Base-by-base conservation (phyloP, 2,329 filamentous ascomycete species). In the Simplicillium sp. region DNA sequence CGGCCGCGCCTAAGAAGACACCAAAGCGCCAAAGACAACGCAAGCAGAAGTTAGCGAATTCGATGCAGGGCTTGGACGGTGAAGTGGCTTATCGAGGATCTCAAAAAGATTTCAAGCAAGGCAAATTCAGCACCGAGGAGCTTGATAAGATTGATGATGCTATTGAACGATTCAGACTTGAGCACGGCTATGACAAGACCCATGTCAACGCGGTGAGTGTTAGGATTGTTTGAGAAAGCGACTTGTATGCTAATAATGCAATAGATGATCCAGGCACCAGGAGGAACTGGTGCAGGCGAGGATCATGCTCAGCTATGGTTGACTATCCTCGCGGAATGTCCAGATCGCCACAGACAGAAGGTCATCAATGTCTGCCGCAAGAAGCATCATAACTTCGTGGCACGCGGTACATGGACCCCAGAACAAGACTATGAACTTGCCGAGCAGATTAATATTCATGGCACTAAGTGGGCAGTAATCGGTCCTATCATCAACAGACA, bases 321-420 rank as follows among this genome's bases (percentile, higher is more conserved):
- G 13, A 50, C 51, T 3, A 58, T 80, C n/a, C 59, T 61, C 35
- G 60, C 64, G 3, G 63, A 64, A 8, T 71, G 71, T 42, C 71
- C 73, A 0, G 58, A 69, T 36, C 64, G 75, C 11, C 61, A 65
- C n/a, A 64, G 71, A 11, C 65, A 70, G 44, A 75, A 73, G 49
- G 55, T 80, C 7, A 70, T 75, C 43, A 68, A 72, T 40, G 66
- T 73, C 46, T 74, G 73, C 28, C 72, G 81, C 37, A 73, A 80
- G 39, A 69, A 72, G 20, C 87, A 78, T 46, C 78, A 85, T 60
- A 81, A 80, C 45, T 84, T 71, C 51, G 68, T 72, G 11, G 73
- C 71, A 4, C 74, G 64, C 37, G 64, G 77, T 28, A 62, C 62
- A 13, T 65, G 62, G 62, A 64, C 60, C 1, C 37, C 45, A 1